These are phyloP conservation scores for Neofusicoccum ribis DNA, from an alignment of 2,329 filamentous ascomycete genomes.

Conservation along the genomic window DNA sequence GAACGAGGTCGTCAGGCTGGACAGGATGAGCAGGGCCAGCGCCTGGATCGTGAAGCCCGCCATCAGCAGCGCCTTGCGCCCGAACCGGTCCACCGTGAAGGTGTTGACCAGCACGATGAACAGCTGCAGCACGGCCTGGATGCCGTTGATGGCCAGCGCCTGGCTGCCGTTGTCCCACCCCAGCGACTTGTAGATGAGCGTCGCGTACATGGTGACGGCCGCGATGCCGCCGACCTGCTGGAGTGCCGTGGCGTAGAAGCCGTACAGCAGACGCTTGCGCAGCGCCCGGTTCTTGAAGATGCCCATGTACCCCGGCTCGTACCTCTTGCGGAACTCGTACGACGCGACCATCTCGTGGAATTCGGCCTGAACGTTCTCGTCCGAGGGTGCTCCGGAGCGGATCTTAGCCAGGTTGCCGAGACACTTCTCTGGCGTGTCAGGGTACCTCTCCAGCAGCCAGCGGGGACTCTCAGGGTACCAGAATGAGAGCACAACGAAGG, in stretches of 20 bases:
- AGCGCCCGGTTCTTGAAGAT: constrained; percentile 35
- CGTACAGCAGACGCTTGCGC: constrained; percentile 41
- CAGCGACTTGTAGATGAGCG: constrained; percentile 45
- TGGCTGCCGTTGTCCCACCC: constrained; percentile 37
- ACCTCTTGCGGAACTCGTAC: constrained; percentile 35
- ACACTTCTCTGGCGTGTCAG: constrained; percentile 34
- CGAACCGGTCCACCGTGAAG: constrained; percentile 47
- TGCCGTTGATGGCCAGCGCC: constrained; percentile 38
- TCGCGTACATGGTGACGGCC: constrained; percentile 51
- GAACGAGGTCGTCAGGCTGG: constrained; percentile 56
- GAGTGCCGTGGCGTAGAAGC: constrained; percentile 33
- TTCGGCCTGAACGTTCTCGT: constrained; percentile 35
- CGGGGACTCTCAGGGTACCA: constrained; percentile 42
- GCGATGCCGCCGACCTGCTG: constrained; percentile 47
- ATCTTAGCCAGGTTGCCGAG: constrained; percentile 35
- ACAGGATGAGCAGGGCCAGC: constrained; percentile 51
- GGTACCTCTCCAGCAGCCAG: constrained; percentile 39
- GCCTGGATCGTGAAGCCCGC: constrained; percentile 50
- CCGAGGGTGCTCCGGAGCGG: constrained; percentile 31
- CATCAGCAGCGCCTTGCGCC: constrained; percentile 42
- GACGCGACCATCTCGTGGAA: constrained; percentile 42
- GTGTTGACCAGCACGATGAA: constrained; percentile 42
- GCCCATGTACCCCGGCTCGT: constrained; percentile 35
- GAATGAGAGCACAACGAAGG: constrained; percentile 40
- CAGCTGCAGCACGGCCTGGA: constrained; percentile 47